phyloP scores from a whole-genome alignment of 2,329 filamentous ascomycete genomes.

The Coleophoma cylindrospora region DNA sequence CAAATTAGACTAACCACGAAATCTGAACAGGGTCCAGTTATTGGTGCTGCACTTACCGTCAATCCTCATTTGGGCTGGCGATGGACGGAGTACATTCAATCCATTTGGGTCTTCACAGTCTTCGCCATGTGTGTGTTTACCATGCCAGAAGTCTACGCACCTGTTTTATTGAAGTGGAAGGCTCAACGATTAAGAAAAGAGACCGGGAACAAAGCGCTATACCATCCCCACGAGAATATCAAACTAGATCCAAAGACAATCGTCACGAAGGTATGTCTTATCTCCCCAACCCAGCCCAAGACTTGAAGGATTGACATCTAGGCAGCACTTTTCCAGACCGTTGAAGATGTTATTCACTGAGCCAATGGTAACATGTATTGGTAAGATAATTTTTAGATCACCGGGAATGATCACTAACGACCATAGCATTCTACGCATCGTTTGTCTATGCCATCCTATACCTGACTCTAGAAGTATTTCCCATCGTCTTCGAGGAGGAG shows the following conservation, averaged over 20 bases:
- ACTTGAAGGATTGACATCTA: too few relatives aligned
- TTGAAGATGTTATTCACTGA: constrained; percentile 48
- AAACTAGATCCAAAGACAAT: constrained; percentile 21
- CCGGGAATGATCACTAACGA: constrained; percentile 60
- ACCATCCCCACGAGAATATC: constrained; percentile 19
- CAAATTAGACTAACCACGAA: too few relatives aligned
- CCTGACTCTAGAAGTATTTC: constrained; percentile 51
- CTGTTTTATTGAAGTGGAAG: constrained; percentile 36
- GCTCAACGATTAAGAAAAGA: constrained; percentile 27
- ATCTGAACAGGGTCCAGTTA: constrained; percentile 18
- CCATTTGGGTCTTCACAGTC: constrained; percentile 37
- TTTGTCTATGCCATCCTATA: constrained; percentile 70
- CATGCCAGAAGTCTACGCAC: constrained; percentile 40
- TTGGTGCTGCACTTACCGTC: constrained; percentile 24
- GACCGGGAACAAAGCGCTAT: constrained; percentile 17
- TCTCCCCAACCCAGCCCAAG: too few relatives aligned
- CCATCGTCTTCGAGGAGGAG: constrained; percentile 58
- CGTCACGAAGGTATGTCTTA: constrained; percentile 13
- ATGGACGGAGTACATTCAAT: constrained; percentile 29
- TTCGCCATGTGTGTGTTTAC: constrained; percentile 32
- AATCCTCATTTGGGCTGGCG: constrained; percentile 31
- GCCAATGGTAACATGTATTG: constrained; percentile 59
- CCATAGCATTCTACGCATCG: constrained; percentile 56
- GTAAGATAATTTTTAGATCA: constrained; percentile 40
- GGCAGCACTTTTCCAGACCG: constrained; percentile 21